These are phyloP conservation scores for Backusella circina DNA, from an alignment of 192 early-diverging fungal genomes.

Conservation along the genomic window DNA sequence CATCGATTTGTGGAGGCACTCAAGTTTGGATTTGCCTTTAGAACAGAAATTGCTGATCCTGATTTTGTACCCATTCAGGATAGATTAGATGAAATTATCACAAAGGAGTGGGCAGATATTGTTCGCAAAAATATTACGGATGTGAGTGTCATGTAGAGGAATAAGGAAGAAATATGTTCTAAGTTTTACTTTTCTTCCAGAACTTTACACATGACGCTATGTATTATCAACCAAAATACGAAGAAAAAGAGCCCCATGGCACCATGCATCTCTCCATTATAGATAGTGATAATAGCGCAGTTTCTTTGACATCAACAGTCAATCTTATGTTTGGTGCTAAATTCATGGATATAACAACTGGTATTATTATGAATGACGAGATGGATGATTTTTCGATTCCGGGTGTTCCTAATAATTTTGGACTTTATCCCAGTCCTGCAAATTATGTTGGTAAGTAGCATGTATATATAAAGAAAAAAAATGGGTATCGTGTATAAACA, in stretches of 20 bases:
- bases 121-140: conserved; percentile 76
- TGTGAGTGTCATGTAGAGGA: conserved; percentile 10
- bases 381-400: conserved; percentile 94
- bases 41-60: conserved; percentile 81
- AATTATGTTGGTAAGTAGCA: conserved; percentile 60
- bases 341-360: conserved; percentile 81
- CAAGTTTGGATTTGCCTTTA: conserved; percentile 83
- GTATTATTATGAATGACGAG: conserved; percentile 91
- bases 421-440: conserved; percentile 77
- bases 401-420: conserved; percentile 67
- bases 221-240: conserved; percentile 83
- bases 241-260: conserved; percentile 75
- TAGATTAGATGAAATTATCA: conserved; percentile 58
- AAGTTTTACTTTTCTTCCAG: conserved; percentile 9
- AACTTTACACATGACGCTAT: conserved; percentile 56
- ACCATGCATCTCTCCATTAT: conserved; percentile 90
- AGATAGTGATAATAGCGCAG: conserved; percentile 68
- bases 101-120: conserved; percentile 62
- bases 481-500: neutral
- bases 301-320: conserved; percentile 84
- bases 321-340: conserved; percentile 90
- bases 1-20: conserved; percentile 87
- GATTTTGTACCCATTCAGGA: conserved; percentile 59
- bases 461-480: neutral
- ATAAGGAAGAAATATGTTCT: neutral